A percentile compares a stretch with the other conserved stretches of the same genome.
Conservation (phyloP, 495 filamentous ascomycete genomes). For the Aspergillus biplanus region DNA sequence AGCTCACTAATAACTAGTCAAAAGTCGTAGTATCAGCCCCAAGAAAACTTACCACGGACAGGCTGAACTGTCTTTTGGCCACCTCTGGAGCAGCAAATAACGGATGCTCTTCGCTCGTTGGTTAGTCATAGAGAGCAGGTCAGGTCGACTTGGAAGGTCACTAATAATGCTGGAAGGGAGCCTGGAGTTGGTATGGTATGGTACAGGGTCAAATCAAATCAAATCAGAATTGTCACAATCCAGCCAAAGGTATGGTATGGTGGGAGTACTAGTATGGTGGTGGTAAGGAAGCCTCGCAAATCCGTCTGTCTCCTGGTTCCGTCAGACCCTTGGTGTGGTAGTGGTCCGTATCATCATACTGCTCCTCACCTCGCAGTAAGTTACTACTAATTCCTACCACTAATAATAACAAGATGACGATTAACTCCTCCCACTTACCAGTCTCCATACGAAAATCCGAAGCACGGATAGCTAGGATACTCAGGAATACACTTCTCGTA, state of each 20-base stretch:
- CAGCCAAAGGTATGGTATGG: neutral
- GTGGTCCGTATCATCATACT: neutral
- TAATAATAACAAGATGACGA: constrained; percentile 3
- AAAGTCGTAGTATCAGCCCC: constrained; percentile 5
- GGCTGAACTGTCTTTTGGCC: constrained; percentile 17
- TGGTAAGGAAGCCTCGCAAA: neutral
- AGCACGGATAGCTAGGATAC: neutral
- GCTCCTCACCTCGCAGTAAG: neutral
- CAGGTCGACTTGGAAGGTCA: neutral
- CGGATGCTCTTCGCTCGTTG: constrained; percentile 1
- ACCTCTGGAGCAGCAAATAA: constrained; percentile 11
- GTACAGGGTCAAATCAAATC: neutral
- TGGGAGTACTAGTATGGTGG: neutral
- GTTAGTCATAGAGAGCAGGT: constrained; percentile 13
- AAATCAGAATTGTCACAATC: too few species aligned
- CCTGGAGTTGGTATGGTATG: neutral
- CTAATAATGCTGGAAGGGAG: neutral
- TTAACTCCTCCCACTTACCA: neutral
- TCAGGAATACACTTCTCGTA: neutral
- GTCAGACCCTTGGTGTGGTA: neutral
- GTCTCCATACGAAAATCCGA: neutral
- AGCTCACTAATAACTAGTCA: constrained; percentile 2
- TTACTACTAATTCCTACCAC: neutral
- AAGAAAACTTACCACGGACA: constrained; percentile 1
- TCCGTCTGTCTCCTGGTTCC: neutral